Evolutionary conservation across 1,284 basidiomycete genomes (phyloP).

Genomic region (Leccinum subrobustum): DNA sequence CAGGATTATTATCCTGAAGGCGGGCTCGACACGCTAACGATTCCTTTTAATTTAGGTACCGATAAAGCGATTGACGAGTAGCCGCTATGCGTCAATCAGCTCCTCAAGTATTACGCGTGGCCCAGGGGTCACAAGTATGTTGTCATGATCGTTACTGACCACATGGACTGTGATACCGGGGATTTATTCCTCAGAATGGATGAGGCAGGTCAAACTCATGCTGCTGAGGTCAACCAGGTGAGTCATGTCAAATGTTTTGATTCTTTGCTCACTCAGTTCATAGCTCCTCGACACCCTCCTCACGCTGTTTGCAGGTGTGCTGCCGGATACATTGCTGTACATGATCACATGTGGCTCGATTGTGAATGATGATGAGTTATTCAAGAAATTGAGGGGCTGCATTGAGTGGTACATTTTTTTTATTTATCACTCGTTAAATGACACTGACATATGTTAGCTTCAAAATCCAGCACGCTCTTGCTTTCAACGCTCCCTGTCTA

Average conservation of each 20-base stretch:
- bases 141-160: not conserved
- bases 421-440: not conserved
- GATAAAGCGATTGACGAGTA: not conserved
- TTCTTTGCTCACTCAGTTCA: not conserved
- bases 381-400: not conserved
- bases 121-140: not conserved
- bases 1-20: not conserved
- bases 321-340: not conserved
- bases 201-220: not conserved
- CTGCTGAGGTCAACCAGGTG: not conserved
- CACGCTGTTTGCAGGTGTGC: not conserved
- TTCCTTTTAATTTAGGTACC: not conserved
- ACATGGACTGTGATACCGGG: not conserved
- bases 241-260: not conserved
- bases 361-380: not conserved
- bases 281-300: not conserved
- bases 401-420: not conserved
- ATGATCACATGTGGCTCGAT: not conserved
- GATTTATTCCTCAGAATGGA: not conserved
- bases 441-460: not conserved
- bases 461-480: not conserved
- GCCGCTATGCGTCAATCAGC: not conserved
- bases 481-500: not conserved
- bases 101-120: not conserved
- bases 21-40: not conserved